A percentile compares a stretch with the other conserved stretches of the same genome.
Conservation (phyloP, 345 rosid species). For the Lepidium aucheri region DNA sequence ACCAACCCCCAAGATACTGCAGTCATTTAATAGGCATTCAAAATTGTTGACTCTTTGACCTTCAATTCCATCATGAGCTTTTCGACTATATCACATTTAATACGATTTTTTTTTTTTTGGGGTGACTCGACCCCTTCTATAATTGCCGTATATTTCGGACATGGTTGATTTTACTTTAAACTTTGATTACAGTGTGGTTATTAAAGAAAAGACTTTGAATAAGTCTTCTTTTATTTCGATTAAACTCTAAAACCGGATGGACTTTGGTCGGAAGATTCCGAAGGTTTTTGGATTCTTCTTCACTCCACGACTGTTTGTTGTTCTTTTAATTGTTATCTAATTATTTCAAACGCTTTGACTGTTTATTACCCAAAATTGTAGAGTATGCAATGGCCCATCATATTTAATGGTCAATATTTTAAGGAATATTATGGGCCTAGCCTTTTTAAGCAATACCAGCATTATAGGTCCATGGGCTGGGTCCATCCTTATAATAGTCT, state of each 20-base stretch:
- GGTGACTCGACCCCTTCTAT: background rate
- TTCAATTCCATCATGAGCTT: background rate
- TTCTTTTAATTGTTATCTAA: too few relatives aligned
- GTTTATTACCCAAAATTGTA: background rate
- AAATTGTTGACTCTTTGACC: constrained; percentile 4
- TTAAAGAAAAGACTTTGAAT: background rate
- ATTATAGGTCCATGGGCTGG: constrained; percentile 17
- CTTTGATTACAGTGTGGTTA: background rate
- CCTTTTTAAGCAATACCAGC: background rate
- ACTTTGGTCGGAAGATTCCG: constrained; percentile 4
- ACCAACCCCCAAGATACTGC: constrained; percentile 13
- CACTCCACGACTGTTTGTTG: background rate
- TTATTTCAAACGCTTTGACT: background rate
- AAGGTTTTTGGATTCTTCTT: background rate
- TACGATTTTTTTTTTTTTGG: background rate
- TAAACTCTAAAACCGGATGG: background rate
- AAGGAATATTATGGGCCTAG: background rate
- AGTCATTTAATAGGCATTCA: background rate
- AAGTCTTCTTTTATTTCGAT: background rate
- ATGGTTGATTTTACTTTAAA: background rate
- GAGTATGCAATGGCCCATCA: background rate
- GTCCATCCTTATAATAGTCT: background rate
- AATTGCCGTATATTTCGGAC: background rate
- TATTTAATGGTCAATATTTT: background rate
- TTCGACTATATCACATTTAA: background rate